Base-by-base conservation (phyloP, 2,329 filamentous ascomycete species). In the Camillea tinctor region DNA sequence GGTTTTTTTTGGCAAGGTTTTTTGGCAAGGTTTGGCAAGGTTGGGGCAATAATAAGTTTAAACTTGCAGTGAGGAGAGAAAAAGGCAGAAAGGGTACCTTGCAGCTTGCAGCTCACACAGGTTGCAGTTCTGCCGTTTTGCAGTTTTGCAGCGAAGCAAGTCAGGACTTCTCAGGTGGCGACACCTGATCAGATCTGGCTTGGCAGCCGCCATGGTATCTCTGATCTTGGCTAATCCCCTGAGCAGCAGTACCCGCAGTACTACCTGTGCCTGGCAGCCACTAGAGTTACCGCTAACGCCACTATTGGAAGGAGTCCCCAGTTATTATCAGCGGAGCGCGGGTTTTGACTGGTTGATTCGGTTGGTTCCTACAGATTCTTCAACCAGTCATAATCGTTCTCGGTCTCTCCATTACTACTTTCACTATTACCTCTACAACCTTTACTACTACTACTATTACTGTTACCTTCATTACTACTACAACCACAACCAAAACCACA, bases 161-260 rank as follows among this genome's bases (percentile, higher is more conserved):
- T n/a, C n/a, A n/a, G n/a, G n/a, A 52, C 21, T 11, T 17, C 13
- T 5, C 21, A 17, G 50, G 20, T n/a, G n/a, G 48, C n/a, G n/a
- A n/a, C 51, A 52, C 22, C 22, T 52, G 51, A 13, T 5, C 6
- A 2, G n/a, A 15, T 8, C 22, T 26, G 20, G 22, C 22, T n/a
- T 4, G 51, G 1, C 51, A 22, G 20, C 51, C 23, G 51, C 19
- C 51, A 24, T 30, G 26, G 26, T 30, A 30, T 30, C 26, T n/a
- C 52, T 40, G 24, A 4, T 54, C 23, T 22, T 26, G 52, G 23
- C 52, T 22, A 54, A 21, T 36, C 53, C 53, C 53, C 53, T 55
- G 53, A 55, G 36, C n/a, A 40, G 53, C 62, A 52, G 4, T 26
- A 26, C 24, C 24, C 4, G 4, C 8, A 26, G 4, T 4, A 26